Evolutionary conservation across 2,329 filamentous ascomycete genomes (phyloP), one percentile per base, ranked within the genome.

Genomic region (Immersiporthe knoxdaviesiana): DNA sequence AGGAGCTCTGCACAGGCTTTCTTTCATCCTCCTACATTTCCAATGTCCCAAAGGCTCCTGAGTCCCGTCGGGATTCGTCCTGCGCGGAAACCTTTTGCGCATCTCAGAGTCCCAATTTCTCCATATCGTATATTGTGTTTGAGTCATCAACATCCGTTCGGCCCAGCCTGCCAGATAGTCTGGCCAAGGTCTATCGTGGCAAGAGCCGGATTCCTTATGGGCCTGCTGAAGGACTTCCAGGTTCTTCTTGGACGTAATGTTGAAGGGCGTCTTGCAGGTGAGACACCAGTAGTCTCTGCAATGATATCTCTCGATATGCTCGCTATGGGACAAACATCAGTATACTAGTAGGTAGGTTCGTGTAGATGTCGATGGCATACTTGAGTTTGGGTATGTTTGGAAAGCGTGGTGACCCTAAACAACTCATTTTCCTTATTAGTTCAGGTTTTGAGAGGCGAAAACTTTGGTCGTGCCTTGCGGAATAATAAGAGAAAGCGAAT

Each of bases 231-330:
- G 30, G 4, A 21, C 21, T 59, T 59, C 30, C 32, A 59, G 56
- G 2, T 59, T 59, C 32, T 59, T 59, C 11, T 16, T 59, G 18
- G 56, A 37, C 10, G 32, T 59, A 6, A 59, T 59, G 21, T 37
- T 14, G 21, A 12, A 37, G 18, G 56, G 32, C 21, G 7, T 59
- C 32, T 59, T 59, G 18, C 56, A 59, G 0, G 2, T 24, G 32
- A 59, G 32, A 37, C 56, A 59, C 56, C 56, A 59, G 18, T 37
- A 59, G 16, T 59, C 18, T 12, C 0, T 1, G 21, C 27, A 24
- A 37, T 59, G 56, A 37, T 37, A 59, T n/a, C 56, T n/a, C 10
- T 59, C 56, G 21, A 59, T 32, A 37, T 59, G 56, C 21, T 59
- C 56, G 32, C 56, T 59, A 14, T 16, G 8, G 5, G 11, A 12